Evolutionary conservation across 495 filamentous ascomycete species (phyloP).

Genomic region (Penicillium parvum): DNA sequence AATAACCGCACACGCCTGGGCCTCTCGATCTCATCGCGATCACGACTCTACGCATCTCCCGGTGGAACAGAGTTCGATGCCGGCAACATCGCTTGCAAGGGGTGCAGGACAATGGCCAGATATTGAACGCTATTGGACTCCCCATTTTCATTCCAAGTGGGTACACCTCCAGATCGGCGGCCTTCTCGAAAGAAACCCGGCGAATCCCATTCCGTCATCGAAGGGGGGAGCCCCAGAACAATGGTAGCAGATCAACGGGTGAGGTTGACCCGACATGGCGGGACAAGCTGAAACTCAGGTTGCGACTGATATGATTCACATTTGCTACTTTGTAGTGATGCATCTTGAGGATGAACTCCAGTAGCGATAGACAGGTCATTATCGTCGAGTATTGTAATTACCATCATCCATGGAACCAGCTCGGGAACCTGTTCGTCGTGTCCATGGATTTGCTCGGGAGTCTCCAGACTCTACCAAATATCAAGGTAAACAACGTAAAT

Average conservation of each 20-base stretch:
- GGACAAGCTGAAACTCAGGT: not conserved
- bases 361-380: too few species aligned
- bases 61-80: slow-evolving; percentile 1
- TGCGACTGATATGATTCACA: not conserved
- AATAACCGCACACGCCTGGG: too few species aligned
- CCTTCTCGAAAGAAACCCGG: slow-evolving; percentile 6
- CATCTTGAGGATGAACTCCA: too few species aligned
- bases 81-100: slow-evolving; percentile 13
- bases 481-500: too few species aligned
- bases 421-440: too few species aligned
- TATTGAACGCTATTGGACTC: slow-evolving; percentile 7
- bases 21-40: slow-evolving; percentile 3
- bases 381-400: too few species aligned
- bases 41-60: not conserved
- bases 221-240: not conserved
- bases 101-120: slow-evolving; percentile 1
- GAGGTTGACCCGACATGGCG: not conserved
- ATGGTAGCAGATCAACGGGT: slow-evolving; percentile 2
- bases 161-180: slow-evolving; percentile 9
- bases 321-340: too few species aligned
- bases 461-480: too few species aligned
- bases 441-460: too few species aligned
- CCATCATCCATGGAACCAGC: too few species aligned
- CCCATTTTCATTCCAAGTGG: slow-evolving; percentile 4
- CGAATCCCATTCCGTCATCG: not conserved